phyloP scores from a whole-genome alignment of 2,329 filamentous ascomycete species.

The Daldinia sp. region DNA sequence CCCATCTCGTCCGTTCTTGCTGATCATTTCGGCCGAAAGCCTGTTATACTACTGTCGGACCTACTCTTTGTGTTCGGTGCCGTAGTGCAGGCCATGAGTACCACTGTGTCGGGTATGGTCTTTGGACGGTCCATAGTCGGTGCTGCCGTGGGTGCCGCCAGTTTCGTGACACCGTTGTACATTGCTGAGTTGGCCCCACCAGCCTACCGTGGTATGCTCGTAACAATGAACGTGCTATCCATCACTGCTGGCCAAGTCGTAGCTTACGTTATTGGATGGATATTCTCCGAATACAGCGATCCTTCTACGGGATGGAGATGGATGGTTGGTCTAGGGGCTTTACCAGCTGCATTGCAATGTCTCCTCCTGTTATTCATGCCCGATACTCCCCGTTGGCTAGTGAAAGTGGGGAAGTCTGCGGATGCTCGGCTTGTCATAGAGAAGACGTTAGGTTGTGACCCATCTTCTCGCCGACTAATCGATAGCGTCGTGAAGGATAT shows the following conservation, averaged over 20 bases:
- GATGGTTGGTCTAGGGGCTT: conserved; percentile 88
- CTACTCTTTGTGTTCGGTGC: conserved; percentile 77
- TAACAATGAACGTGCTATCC: conserved; percentile 85
- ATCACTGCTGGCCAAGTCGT: conserved; percentile 90
- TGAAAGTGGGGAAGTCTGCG: conserved; percentile 72
- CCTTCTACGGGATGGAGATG: conserved; percentile 79
- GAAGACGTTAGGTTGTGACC: conserved; percentile 62
- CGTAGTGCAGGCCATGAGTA: conserved; percentile 70
- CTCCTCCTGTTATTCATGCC: conserved; percentile 78
- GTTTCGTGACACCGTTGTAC: conserved; percentile 87
- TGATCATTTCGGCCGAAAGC: conserved; percentile 70
- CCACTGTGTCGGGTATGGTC: conserved; percentile 73
- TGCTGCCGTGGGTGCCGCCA: conserved; percentile 78
- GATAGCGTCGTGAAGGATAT: conserved; percentile 75
- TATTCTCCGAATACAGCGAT: conserved; percentile 69
- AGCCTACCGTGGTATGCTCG: conserved; percentile 79
- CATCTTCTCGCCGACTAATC: conserved; percentile 61
- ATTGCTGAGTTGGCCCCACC: conserved; percentile 88
- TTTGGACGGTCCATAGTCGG: conserved; percentile 77
- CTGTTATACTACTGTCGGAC: conserved; percentile 73
- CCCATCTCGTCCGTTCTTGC: conserved; percentile 74
- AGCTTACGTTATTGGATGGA: conserved; percentile 87
- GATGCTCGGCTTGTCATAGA: conserved; percentile 75
- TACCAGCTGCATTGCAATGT: conserved; percentile 80
- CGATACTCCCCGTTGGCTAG: conserved; percentile 89